Percentiles rank a stretch among this genome's conserved stretches.
These are phyloP conservation scores for Falciphora oryzae DNA, from an alignment of 2,329 filamentous ascomycete species.

Conservation along the genomic window DNA sequence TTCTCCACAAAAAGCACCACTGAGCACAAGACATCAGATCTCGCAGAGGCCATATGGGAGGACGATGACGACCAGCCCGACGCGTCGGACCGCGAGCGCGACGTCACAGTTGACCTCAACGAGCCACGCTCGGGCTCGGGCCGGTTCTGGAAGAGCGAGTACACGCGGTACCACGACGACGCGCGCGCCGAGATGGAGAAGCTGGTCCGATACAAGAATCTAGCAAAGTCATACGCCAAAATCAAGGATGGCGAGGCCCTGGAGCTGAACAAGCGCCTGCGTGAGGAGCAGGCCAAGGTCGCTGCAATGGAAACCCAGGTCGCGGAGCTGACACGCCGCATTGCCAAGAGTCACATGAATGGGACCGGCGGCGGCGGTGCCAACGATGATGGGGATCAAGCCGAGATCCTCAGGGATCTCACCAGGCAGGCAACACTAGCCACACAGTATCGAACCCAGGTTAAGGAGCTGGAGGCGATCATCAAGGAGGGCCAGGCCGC, in stretches of 20 bases:
- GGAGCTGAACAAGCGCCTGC: constrained; percentile 58
- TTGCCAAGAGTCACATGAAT: constrained; percentile 33
- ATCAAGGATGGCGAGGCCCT: constrained; percentile 69
- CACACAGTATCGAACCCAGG: constrained; percentile 51
- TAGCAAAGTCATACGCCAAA: constrained; percentile 72
- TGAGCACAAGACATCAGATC: neutral
- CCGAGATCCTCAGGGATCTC: constrained; percentile 46
- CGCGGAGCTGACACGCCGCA: constrained; percentile 53
- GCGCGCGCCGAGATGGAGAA: constrained; percentile 70
- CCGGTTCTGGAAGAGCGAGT: constrained; percentile 75
- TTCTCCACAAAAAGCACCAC: constrained; percentile 11
- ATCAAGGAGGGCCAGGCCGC: constrained; percentile 36
- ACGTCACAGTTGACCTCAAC: constrained; percentile 64
- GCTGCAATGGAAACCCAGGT: constrained; percentile 58
- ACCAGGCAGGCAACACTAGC: constrained; percentile 52
- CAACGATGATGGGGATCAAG: constrained; percentile 33
- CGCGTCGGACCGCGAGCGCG: constrained; percentile 33
- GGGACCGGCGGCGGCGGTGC: constrained; percentile 18
- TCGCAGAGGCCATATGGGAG: constrained; percentile 34
- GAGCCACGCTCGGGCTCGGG: constrained; percentile 71
- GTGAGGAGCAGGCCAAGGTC: constrained; percentile 62
- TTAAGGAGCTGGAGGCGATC: constrained; percentile 51
- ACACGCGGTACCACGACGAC: constrained; percentile 65
- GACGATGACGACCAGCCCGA: constrained; percentile 20
- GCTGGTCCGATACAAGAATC: constrained; percentile 71